Evolutionary conservation across 2,329 filamentous ascomycete species (phyloP).

Genomic region (Triangularia setosa): DNA sequence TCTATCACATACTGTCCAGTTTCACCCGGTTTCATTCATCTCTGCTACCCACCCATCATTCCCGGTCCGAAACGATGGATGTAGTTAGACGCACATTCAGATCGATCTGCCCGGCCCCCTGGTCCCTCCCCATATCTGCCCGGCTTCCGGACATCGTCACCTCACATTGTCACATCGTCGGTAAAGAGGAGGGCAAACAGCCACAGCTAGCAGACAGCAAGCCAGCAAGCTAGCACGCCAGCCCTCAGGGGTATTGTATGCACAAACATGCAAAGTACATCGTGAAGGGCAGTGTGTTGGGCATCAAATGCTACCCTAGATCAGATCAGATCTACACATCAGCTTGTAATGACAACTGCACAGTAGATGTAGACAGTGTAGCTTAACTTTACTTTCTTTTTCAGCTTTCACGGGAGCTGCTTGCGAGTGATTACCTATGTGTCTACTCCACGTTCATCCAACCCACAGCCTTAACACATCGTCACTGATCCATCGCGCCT

Average conservation of each 20-base stretch:
- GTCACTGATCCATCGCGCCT: background rate
- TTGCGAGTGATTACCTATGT: background rate
- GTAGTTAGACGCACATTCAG: background rate
- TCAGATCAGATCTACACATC: background rate
- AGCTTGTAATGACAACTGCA: background rate
- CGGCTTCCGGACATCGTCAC: background rate
- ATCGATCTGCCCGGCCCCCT: background rate
- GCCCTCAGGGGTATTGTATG: background rate
- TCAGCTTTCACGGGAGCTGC: background rate
- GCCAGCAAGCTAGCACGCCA: background rate
- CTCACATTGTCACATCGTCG: background rate
- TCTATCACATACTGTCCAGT: background rate
- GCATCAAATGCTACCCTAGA: background rate
- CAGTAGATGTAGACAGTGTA: background rate
- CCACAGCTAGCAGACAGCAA: background rate
- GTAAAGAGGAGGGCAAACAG: background rate
- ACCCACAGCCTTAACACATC: background rate
- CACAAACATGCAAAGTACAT: background rate
- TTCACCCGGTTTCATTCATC: background rate
- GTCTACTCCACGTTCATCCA: background rate
- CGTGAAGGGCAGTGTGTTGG: background rate
- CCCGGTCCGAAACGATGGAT: background rate
- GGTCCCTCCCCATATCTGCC: background rate
- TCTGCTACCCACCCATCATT: background rate
- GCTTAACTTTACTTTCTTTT: background rate